Conservation (phyloP, 1,284 basidiomycete species). For the Puccinia coronata region DNA sequence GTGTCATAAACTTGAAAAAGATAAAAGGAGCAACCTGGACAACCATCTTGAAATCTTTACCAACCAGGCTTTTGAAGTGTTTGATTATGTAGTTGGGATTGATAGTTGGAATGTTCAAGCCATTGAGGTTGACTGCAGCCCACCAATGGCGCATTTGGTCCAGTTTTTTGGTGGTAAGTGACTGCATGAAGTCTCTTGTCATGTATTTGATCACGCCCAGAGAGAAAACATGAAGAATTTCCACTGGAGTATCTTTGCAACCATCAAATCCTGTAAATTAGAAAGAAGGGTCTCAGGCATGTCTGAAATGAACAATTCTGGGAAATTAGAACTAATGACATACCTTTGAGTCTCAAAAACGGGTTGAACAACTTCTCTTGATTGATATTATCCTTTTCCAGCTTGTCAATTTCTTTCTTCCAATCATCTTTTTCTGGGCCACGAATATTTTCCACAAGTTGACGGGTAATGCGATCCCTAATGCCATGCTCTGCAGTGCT, state of each 20-base stretch:
- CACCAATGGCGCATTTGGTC: slow-evolving; percentile 49
- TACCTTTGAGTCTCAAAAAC: slow-evolving; percentile 1
- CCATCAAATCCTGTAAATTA: slow-evolving; percentile 8
- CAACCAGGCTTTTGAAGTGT: slow-evolving; percentile 58
- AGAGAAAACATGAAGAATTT: background rate
- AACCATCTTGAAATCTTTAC: slow-evolving; percentile 59
- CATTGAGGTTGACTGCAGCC: slow-evolving; percentile 55
- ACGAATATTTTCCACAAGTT: background rate
- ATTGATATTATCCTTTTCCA: background rate
- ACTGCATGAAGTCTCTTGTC: background rate
- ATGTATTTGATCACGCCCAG: background rate
- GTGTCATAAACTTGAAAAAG: background rate
- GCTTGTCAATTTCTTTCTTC: background rate
- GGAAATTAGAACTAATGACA: too few species aligned
- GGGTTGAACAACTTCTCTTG: background rate
- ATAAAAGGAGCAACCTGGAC: slow-evolving; percentile 44
- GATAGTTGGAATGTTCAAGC: slow-evolving; percentile 53
- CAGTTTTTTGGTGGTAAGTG: background rate
- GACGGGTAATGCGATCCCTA: background rate
- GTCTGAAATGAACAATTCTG: too few species aligned
- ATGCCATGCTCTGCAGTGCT: background rate
- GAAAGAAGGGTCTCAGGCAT: background rate
- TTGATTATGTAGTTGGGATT: slow-evolving; percentile 56
- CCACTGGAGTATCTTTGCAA: slow-evolving; percentile 3
- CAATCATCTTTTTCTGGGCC: background rate